phyloP scores from a whole-genome alignment of 768 basidiomycete species.

The Mycena capillaripes region DNA sequence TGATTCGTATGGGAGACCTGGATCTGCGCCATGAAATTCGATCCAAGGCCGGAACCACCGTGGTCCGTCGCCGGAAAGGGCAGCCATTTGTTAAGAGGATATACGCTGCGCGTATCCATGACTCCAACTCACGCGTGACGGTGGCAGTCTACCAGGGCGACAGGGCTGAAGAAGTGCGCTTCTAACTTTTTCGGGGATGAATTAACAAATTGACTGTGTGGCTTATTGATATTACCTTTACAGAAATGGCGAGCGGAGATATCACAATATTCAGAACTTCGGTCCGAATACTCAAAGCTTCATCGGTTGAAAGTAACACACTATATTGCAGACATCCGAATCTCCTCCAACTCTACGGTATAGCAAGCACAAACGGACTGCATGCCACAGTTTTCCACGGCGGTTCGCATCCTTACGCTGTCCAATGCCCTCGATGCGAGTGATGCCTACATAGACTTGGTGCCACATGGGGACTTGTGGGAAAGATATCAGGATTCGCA shows the following conservation, averaged over 20 bases:
- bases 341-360: slow-evolving; percentile 5
- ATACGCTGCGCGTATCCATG: background rate
- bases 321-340: slow-evolving; percentile 6
- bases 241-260: slow-evolving; percentile 12
- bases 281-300: background rate
- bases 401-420: background rate
- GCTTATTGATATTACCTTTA: background rate
- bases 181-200: fast-evolving
- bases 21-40: background rate
- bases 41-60: background rate
- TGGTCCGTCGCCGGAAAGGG: background rate
- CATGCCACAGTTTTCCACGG: slow-evolving; percentile 9
- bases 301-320: background rate
- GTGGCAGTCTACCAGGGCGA: background rate
- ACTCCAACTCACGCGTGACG: background rate
- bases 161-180: slow-evolving; percentile 1
- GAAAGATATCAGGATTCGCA: background rate
- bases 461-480: background rate
- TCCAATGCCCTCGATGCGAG: background rate
- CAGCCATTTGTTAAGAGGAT: background rate
- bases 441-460: background rate
- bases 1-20: slow-evolving; percentile 14
- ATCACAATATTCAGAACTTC: slow-evolving; percentile 1
- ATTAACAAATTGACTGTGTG: background rate
- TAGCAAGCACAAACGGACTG: background rate